Evolutionary conservation across 345 rosid genomes (phyloP).

Genomic region (Hevea brasiliensis): DNA sequence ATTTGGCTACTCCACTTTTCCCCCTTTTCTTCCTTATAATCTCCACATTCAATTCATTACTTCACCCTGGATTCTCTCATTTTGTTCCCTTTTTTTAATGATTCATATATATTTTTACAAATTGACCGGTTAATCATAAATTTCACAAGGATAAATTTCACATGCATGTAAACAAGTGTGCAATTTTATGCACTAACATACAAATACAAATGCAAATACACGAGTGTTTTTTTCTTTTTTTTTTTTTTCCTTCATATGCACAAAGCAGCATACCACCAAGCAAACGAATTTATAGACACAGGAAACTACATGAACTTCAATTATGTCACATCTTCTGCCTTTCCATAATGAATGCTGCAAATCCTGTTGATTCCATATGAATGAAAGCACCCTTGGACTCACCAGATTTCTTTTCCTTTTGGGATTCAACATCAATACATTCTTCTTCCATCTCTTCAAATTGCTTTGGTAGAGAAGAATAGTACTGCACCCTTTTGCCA

Average conservation of each 20-base stretch:
- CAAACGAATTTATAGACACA: neutral
- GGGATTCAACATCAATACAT: constrained; percentile 1
- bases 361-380: neutral
- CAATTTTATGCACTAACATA: too few relatives aligned
- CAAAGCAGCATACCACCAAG: neutral
- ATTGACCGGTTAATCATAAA: too few relatives aligned
- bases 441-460: constrained; percentile 6
- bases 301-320: neutral
- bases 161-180: too few relatives aligned
- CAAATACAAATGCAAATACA: too few relatives aligned
- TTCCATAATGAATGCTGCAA: neutral
- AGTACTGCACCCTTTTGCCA: constrained; percentile 23
- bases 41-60: too few relatives aligned
- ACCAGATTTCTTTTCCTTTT: neutral
- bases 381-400: neutral
- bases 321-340: neutral
- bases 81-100: too few relatives aligned
- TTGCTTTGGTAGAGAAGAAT: constrained; percentile 5
- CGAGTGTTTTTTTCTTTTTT: too few relatives aligned
- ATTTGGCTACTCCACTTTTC: too few relatives aligned
- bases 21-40: too few relatives aligned
- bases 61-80: too few relatives aligned
- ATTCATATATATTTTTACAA: too few relatives aligned
- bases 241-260: neutral
- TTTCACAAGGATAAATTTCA: too few relatives aligned